Evolutionary conservation across 169 alveolate species (phyloP), one percentile per base, ranked within the genome.

Genomic region (Cryptosporidium sp.): DNA sequence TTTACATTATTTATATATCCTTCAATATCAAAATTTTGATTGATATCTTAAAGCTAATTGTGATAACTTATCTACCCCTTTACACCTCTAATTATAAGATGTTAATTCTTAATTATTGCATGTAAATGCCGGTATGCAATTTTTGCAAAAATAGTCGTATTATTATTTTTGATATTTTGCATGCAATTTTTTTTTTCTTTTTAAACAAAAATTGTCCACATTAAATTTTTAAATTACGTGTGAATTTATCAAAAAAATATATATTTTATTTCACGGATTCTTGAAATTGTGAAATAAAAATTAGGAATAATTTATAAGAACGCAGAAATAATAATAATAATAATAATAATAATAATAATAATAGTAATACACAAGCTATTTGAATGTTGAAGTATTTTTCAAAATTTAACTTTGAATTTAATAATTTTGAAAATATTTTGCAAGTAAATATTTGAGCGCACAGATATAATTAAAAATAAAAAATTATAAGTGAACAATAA

Each of bases 361-460:
- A 14, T 45, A 45, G 0, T 45, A 45, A 16, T 3, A 14, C 21
- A 5, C 3, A 12, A 48, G 8, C 18, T 48, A 12, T 14, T 2
- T 14, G 0, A 14, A 48, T 48, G 23, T 3, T 48, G 4, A 3
- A 1, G 18, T 48, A 48, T 48, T 48, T 48, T 48, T 14, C n/a
- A 26, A 56, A 14, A 53, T 12, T 18, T 73, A 56, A 39, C n/a
- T 31, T 23, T 4, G 8, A 39, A 23, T 42, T 42, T 7, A 42
- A 48, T 48, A 48, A 14, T 8, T 44, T 37, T 65, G 16, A 37
- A 29, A 35, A 2, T 16, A 65, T 35, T 37, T 56, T 56, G 37
- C 67, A 56, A 26, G 35, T 56, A 26, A 56, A 9, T 56, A 56
- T 8, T 56, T 56, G 31, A 56, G 67, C 67, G 67, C 67, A 56